These are phyloP conservation scores for Geotrichum cucujoidarum DNA, from an alignment of 1,139 yeast species.

Conservation along the genomic window DNA sequence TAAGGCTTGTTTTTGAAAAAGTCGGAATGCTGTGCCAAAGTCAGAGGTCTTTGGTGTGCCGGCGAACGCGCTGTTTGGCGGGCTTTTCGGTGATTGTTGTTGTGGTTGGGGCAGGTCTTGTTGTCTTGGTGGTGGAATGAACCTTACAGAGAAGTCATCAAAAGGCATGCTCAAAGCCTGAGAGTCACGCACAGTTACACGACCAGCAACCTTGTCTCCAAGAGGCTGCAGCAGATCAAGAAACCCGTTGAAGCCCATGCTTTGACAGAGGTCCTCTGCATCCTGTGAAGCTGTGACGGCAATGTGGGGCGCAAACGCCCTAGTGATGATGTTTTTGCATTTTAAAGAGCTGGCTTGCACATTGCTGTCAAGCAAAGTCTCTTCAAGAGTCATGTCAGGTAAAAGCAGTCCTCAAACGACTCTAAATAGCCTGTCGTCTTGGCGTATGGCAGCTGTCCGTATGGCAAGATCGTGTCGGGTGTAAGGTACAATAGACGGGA, in stretches of 20 bases:
- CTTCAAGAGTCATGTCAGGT: background rate
- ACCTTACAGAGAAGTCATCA: constrained; percentile 35
- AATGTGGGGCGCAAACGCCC: constrained; percentile 55
- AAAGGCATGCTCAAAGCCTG: constrained; percentile 31
- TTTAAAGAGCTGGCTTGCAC: constrained; percentile 11
- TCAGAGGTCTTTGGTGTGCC: background rate
- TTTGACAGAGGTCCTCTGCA: constrained; percentile 47
- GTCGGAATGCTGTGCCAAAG: background rate
- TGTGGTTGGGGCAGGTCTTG: background rate
- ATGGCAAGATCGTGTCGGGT: too few species aligned
- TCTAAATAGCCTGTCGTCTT: too few species aligned
- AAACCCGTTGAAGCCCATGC: constrained; percentile 37
- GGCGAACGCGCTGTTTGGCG: background rate
- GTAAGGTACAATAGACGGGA: too few species aligned
- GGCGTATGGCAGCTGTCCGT: too few species aligned
- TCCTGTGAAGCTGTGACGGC: constrained; percentile 51
- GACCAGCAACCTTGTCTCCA: constrained; percentile 40
- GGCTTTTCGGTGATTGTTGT: background rate
- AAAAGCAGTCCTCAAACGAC: too few species aligned
- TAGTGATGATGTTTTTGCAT: constrained; percentile 27
- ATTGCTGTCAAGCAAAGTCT: background rate
- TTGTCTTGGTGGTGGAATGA: constrained; percentile 21
- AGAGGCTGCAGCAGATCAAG: constrained; percentile 41
- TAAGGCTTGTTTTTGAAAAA: constrained; percentile 5
- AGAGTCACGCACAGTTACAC: constrained; percentile 42